These are phyloP conservation scores for Phytopythium oedochilum DNA, from an alignment of 352 stramenopile species.

Conservation along the genomic window DNA sequence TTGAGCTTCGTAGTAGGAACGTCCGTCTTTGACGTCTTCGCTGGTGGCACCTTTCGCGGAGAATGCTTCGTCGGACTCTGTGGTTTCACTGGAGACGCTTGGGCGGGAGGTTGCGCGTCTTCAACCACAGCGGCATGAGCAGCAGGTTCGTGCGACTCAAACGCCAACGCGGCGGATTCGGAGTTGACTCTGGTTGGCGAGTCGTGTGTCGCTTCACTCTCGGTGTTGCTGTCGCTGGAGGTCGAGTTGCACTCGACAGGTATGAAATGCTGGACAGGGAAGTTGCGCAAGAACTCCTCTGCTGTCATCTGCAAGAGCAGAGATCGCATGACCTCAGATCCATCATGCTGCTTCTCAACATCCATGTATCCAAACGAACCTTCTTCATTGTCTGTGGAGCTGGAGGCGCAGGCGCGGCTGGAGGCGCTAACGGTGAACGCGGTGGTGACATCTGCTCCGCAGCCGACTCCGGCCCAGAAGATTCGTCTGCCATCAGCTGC, in stretches of 20 bases:
- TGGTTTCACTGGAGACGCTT: not conserved
- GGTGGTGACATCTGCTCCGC: not conserved
- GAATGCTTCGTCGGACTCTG: not conserved
- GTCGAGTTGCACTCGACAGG: constrained; percentile 10
- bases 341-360: no score
- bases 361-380: no score
- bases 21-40: not conserved
- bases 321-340: not conserved
- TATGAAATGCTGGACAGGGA: constrained; percentile 74
- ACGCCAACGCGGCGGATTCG: no score
- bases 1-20: not conserved
- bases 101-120: no score
- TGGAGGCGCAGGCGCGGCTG: not conserved
- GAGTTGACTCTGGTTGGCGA: no score
- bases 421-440: not conserved
- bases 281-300: constrained; percentile 60
- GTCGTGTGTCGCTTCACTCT: not conserved
- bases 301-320: constrained; percentile 27
- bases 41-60: not conserved
- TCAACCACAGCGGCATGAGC: no score
- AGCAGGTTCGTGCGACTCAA: no score
- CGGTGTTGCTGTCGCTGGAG: not conserved
- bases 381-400: not conserved
- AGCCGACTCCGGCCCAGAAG: not conserved
- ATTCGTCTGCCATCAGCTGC: not conserved